Percentiles rank a stretch among this genome's conserved stretches.
These are phyloP conservation scores for Debaryomyces subglobosus DNA, from an alignment of 1,139 yeast species.

Conservation along the genomic window DNA sequence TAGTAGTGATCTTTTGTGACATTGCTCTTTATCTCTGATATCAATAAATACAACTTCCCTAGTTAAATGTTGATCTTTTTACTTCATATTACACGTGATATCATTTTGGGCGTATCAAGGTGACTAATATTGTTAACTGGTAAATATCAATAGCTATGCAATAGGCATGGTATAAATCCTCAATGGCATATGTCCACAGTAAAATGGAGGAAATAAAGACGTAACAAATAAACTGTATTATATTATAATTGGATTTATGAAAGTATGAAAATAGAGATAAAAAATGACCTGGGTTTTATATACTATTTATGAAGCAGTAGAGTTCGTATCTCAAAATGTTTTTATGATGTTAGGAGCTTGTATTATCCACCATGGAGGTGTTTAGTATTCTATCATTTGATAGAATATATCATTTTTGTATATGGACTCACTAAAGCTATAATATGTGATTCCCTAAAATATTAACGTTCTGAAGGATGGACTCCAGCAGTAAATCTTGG, in stretches of 20 bases:
- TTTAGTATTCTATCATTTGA: background rate
- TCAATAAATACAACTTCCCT: background rate
- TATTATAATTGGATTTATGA: constrained; percentile 5
- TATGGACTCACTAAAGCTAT: background rate
- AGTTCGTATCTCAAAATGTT: background rate
- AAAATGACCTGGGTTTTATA: constrained; percentile 4
- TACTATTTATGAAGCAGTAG: constrained; percentile 5
- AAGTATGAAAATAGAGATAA: constrained; percentile 2
- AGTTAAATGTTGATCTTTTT: background rate
- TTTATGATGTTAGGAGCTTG: background rate
- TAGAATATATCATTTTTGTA: background rate
- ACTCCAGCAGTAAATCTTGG: constrained; percentile 49
- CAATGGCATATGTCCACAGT: no score
- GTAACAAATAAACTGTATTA: background rate
- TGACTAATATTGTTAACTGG: background rate
- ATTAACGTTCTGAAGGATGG: constrained; percentile 37
- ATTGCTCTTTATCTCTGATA: constrained; percentile 10
- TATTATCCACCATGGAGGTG: background rate
- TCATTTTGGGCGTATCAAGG: no score
- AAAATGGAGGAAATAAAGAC: background rate
- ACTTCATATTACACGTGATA: background rate
- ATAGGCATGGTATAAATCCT: no score
- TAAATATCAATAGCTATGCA: no score
- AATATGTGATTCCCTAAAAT: background rate
- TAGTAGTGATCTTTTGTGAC: constrained; percentile 25